Evolutionary conservation across 306 rosid species (phyloP).

Genomic region (Gleditsia sinensis): DNA sequence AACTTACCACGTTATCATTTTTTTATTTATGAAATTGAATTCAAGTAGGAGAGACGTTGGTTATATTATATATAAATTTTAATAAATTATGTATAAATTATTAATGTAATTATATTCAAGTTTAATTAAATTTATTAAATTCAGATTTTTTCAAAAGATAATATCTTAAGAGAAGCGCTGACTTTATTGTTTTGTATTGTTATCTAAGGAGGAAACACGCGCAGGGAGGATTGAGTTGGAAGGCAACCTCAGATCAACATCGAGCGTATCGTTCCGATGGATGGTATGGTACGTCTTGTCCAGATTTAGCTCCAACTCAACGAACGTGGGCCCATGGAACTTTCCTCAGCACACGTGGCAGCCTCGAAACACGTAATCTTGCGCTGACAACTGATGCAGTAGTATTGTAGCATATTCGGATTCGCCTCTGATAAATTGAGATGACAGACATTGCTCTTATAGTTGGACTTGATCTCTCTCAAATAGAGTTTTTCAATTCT

Average conservation of each 20-base stretch:
- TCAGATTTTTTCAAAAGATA: no score
- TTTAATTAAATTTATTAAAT: no score
- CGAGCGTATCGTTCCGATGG: background rate
- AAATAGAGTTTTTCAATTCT: background rate
- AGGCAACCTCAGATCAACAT: background rate
- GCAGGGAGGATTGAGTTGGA: no score
- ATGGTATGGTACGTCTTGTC: background rate
- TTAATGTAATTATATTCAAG: no score
- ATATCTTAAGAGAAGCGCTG: no score
- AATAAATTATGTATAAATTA: no score
- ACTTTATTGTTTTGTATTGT: no score
- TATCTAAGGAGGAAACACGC: no score
- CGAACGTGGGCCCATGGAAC: background rate
- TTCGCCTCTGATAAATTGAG: background rate
- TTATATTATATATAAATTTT: no score
- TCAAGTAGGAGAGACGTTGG: no score
- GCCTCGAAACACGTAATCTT: background rate
- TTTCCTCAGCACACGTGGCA: slow-evolving; percentile 5
- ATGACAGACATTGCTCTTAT: background rate
- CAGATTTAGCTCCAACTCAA: background rate
- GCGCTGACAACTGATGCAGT: background rate
- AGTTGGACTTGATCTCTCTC: background rate
- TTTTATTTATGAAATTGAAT: no score
- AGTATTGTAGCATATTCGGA: slow-evolving; percentile 9
- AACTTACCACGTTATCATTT: no score